Conservation (phyloP, 1,139 yeast genomes). For the Arxiozyma heterogenica region DNA sequence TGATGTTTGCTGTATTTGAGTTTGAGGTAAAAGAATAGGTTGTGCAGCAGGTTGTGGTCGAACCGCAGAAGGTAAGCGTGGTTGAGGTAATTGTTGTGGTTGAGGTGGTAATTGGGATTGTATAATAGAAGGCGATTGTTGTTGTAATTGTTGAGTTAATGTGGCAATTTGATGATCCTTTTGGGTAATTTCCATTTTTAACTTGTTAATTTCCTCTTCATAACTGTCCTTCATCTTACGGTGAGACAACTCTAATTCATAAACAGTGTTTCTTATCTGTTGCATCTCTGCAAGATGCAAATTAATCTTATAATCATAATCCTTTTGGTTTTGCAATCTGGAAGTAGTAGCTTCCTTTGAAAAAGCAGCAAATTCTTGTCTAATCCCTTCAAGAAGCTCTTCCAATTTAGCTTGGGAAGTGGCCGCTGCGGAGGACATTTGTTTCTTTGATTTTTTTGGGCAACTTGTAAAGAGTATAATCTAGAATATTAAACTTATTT, state of each 20-base stretch:
- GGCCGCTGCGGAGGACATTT: slow-evolving; percentile 9
- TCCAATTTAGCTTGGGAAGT: slow-evolving; percentile 12
- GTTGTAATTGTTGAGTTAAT: slow-evolving; percentile 25
- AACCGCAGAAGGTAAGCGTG: not conserved
- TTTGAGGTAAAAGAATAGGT: slow-evolving; percentile 1
- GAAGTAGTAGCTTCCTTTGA: slow-evolving; percentile 79
- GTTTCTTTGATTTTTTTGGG: not conserved
- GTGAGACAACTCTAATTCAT: slow-evolving; percentile 89
- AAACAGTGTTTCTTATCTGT: slow-evolving; percentile 87
- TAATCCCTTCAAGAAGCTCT: slow-evolving; percentile 84
- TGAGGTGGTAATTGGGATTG: slow-evolving; percentile 6
- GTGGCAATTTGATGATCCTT: slow-evolving; percentile 51
- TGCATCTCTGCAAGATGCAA: slow-evolving; percentile 94
- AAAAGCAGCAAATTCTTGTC: slow-evolving; percentile 83
- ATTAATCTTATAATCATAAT: slow-evolving; percentile 78
- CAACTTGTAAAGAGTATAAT: not conserved
- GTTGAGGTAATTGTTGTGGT: slow-evolving; percentile 4
- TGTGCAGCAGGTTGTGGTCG: slow-evolving; percentile 1
- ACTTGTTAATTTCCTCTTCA: slow-evolving; percentile 81
- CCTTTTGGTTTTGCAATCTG: slow-evolving; percentile 80
- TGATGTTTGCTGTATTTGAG: slow-evolving; percentile 5
- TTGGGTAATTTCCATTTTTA: slow-evolving; percentile 77
- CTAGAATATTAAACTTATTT: not conserved
- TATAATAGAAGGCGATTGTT: slow-evolving; percentile 14
- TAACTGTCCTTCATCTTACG: slow-evolving; percentile 92